Percentiles rank a stretch among this genome's conserved stretches.
Conservation (phyloP, 331 rosid genomes). For the Pyracantha coccinea region DNA sequence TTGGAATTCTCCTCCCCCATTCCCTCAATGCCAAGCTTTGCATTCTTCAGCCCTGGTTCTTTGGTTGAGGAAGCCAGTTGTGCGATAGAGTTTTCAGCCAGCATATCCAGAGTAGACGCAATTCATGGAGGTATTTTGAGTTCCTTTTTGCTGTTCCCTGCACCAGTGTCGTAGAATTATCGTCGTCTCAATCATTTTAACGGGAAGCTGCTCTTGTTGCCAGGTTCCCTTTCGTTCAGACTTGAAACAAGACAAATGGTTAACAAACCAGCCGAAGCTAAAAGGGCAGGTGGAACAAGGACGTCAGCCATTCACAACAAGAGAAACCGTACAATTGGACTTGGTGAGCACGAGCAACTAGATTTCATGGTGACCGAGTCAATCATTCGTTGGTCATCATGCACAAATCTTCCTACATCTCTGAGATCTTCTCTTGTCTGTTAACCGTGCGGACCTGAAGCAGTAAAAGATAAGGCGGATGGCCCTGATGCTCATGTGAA, state of each 20-base stretch:
- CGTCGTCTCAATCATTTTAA: conserved; percentile 4
- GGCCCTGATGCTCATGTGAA: not conserved
- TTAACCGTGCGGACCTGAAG: conserved; percentile 19
- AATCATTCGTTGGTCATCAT: conserved; percentile 91
- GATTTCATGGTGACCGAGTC: conserved; percentile 81
- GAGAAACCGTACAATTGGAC: conserved; percentile 92
- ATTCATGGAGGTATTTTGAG: conserved; percentile 37
- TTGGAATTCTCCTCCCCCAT: conserved; percentile 50
- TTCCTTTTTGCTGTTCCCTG: not conserved
- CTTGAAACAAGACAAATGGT: conserved; percentile 25
- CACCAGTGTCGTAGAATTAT: not conserved
- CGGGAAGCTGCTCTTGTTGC: conserved; percentile 31
- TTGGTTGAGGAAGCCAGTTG: conserved; percentile 43
- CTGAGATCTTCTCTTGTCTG: conserved; percentile 85
- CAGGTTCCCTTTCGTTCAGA: conserved; percentile 41
- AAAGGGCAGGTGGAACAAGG: conserved; percentile 44
- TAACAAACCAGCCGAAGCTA: conserved; percentile 34
- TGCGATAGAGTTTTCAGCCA: conserved; percentile 41
- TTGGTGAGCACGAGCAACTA: conserved; percentile 81
- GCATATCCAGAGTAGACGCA: conserved; percentile 31
- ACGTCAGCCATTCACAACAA: conserved; percentile 63
- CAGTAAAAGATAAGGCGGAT: not conserved
- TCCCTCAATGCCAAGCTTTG: conserved; percentile 82
- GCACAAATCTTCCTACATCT: conserved; percentile 77
- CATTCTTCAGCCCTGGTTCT: conserved; percentile 66